Conservation (phyloP, 1,139 yeast genomes). For the Yamadazyma atlantica region DNA sequence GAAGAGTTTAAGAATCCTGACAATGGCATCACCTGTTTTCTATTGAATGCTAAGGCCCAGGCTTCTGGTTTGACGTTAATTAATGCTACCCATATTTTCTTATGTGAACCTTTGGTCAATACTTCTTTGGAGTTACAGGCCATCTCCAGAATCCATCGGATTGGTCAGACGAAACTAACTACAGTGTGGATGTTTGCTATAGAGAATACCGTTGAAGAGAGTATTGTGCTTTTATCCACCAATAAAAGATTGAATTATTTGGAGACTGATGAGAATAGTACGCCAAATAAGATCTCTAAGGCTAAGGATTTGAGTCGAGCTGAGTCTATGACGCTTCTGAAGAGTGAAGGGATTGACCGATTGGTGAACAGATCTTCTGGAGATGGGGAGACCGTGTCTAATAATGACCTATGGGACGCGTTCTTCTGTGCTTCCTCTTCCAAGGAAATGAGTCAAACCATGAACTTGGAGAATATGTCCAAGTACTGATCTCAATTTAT, state of each 20-base stretch:
- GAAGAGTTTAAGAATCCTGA: constrained; percentile 62
- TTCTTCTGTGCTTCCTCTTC: constrained; percentile 41
- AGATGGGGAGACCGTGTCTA: constrained; percentile 58
- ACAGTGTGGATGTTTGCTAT: constrained; percentile 91
- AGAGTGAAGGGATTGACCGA: constrained; percentile 39
- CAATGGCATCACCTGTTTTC: constrained; percentile 69
- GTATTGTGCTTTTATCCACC: constrained; percentile 63
- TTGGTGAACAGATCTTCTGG: constrained; percentile 40
- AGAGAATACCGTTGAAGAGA: constrained; percentile 85
- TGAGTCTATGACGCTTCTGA: constrained; percentile 38
- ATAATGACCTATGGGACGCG: constrained; percentile 60
- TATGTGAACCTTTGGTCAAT: constrained; percentile 91
- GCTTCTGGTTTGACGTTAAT: constrained; percentile 88
- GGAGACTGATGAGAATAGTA: constrained; percentile 11
- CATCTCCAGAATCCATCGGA: constrained; percentile 85
- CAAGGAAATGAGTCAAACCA: constrained; percentile 15
- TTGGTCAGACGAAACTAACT: constrained; percentile 80
- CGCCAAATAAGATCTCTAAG: constrained; percentile 9
- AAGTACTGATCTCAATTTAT: constrained; percentile 6
- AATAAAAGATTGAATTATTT: constrained; percentile 46
- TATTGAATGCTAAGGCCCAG: constrained; percentile 81
- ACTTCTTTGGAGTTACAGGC: constrained; percentile 88
- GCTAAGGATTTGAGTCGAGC: constrained; percentile 30
- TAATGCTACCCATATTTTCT: constrained; percentile 86
- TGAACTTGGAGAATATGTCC: constrained; percentile 17